A percentile compares a stretch with the other conserved stretches of the same genome.
phyloP scores from a whole-genome alignment of 129 eudicot species.

The Kitagawia praeruptora region DNA sequence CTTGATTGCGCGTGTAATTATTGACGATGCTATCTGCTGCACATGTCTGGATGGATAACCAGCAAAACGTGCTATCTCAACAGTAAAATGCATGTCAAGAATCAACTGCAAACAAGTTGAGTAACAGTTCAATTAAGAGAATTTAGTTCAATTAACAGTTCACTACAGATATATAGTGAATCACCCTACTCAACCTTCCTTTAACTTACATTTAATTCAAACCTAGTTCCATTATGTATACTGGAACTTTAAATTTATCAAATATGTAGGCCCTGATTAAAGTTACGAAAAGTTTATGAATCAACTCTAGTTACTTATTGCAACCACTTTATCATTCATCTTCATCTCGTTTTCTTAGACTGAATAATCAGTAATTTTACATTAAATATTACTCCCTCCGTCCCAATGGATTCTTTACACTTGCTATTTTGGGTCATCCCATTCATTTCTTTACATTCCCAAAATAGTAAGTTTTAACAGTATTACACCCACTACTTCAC shows the following conservation, averaged over 20 bases:
- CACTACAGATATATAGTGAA: no score
- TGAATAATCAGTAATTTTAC: background rate
- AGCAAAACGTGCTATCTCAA: constrained; percentile 90
- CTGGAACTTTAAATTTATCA: background rate
- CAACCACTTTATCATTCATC: background rate
- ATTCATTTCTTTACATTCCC: no score
- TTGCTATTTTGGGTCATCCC: no score
- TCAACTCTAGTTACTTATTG: background rate
- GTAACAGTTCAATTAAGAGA: background rate
- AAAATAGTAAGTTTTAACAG: no score
- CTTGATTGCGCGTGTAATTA: constrained; percentile 83
- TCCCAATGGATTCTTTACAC: no score
- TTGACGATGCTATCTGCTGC: constrained; percentile 76
- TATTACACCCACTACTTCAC: no score
- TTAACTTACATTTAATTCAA: background rate
- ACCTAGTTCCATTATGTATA: background rate
- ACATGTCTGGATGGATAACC: constrained; percentile 77
- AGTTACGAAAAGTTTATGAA: background rate
- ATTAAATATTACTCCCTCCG: no score
- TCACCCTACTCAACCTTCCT: background rate
- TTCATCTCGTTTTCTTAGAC: background rate
- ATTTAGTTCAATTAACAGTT: no score
- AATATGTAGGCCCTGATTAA: background rate
- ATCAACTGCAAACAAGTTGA: constrained; percentile 47
- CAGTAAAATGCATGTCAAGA: constrained; percentile 96